A percentile compares a stretch with the other conserved stretches of the same genome.
These are phyloP conservation scores for Pichia cactophila DNA, from an alignment of 1,139 yeast species.

Conservation along the genomic window DNA sequence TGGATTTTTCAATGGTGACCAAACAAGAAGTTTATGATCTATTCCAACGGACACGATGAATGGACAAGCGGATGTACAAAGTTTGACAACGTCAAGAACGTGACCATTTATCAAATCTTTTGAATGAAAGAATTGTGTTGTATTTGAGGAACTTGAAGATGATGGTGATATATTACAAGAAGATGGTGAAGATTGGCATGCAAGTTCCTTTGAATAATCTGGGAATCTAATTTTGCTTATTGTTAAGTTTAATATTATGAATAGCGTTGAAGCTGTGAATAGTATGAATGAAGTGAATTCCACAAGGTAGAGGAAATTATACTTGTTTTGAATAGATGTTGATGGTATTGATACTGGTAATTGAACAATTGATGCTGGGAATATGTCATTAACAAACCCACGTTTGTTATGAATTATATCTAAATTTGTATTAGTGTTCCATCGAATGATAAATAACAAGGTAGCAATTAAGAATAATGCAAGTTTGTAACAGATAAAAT, in stretches of 20 bases:
- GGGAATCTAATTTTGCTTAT: slow-evolving; percentile 16
- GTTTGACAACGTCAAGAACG: slow-evolving; percentile 52
- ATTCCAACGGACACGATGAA: slow-evolving; percentile 63
- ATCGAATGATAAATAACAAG: slow-evolving; percentile 3
- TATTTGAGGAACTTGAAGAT: background rate
- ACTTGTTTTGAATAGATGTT: slow-evolving; percentile 25
- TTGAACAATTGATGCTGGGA: background rate
- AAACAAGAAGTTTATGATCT: slow-evolving; percentile 62
- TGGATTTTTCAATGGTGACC: slow-evolving; percentile 60
- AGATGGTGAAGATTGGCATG: background rate
- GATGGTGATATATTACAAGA: background rate
- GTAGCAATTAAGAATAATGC: background rate
- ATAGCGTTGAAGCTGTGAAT: slow-evolving; percentile 34
- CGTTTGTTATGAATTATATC: slow-evolving; percentile 17
- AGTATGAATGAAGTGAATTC: slow-evolving; percentile 38
- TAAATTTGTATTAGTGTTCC: slow-evolving; percentile 1
- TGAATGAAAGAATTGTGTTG: slow-evolving; percentile 27
- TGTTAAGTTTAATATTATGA: slow-evolving; percentile 29
- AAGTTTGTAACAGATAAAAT: slow-evolving; percentile 6
- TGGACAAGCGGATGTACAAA: slow-evolving; percentile 51
- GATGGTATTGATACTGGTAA: background rate
- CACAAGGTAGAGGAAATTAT: slow-evolving; percentile 33
- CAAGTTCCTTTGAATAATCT: slow-evolving; percentile 1
- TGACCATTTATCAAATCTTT: slow-evolving; percentile 56
- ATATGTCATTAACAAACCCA: slow-evolving; percentile 7